Evolutionary conservation across 2,329 filamentous ascomycete genomes (phyloP), one percentile per base, ranked within the genome.

Genomic region (Penicillium sp.): DNA sequence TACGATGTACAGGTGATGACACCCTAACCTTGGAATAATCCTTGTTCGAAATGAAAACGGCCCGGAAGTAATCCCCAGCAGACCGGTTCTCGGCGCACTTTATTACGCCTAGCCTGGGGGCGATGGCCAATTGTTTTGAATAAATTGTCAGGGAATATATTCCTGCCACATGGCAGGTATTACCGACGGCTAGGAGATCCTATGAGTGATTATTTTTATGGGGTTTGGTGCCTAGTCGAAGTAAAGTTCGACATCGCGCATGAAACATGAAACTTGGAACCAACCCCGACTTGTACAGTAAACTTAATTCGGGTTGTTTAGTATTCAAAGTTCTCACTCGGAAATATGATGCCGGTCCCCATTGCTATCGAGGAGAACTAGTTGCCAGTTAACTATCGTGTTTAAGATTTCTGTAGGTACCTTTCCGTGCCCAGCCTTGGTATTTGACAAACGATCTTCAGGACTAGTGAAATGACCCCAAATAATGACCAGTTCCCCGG

Each of bases 101-200:
- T 42, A 42, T 42, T 23, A 19, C 11, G 39, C 19, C 19, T 23
- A 42, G 39, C 39, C 50, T n/a, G 51, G 19, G 37, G 48, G n/a
- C 16, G 23, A 53, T 39, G 35, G 39, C 55, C 55, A 60, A 55
- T 49, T 31, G 44, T 43, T 54, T 55, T 53, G 54, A 37, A 60
- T 61, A 31, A 43, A 55, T 31, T 55, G 23, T 48, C 37, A 58
- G 45, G 33, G 35, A 23, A 35, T 49, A 35, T 31, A 49, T 8
- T 11, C 13, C 11, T 23, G 23, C 21, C 29, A 23, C 26, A 27
- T 44, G 26, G 50, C 16, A 33, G 27, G 26, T 33, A 14, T 37
- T 52, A 14, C n/a, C 26, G 26, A 44, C 14, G 29, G 39, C 10
- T 2, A 47, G 21, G 4, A 27, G 10, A 29, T 13, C 10, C 8